Conservation (phyloP, 768 basidiomycete species). For the Sarcodon sp. region DNA sequence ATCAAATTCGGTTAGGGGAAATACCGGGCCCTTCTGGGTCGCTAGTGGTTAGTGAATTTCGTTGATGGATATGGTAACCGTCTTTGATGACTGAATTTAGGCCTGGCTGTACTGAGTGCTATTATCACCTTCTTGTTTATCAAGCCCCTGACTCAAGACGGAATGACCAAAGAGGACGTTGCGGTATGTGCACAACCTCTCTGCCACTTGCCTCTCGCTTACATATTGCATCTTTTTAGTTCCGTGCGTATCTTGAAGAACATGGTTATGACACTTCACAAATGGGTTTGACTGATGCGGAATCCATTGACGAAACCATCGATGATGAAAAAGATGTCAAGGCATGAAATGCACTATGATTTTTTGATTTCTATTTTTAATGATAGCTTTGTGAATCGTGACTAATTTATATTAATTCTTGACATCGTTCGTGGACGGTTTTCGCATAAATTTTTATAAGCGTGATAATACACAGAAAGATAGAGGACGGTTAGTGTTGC, state of each 20-base stretch:
- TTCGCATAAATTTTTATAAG: too few relatives aligned
- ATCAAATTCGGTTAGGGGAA: conserved; percentile 32
- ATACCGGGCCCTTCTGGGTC: conserved; percentile 83
- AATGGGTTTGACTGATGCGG: conserved; percentile 42
- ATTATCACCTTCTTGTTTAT: conserved; percentile 61
- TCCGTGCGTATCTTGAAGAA: conserved; percentile 70
- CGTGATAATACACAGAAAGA: neutral
- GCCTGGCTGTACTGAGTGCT: conserved; percentile 70
- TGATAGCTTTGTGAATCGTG: too few relatives aligned
- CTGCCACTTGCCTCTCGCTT: neutral
- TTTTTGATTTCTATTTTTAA: too few relatives aligned
- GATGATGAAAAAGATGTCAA: neutral
- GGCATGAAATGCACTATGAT: neutral
- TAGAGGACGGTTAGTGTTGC: conserved; percentile 12
- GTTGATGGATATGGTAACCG: neutral
- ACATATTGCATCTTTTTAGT: conserved; percentile 24
- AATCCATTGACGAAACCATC: conserved; percentile 2
- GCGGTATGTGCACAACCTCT: conserved; percentile 25
- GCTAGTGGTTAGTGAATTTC: conserved; percentile 40
- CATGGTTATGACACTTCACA: conserved; percentile 68
- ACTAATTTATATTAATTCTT: too few relatives aligned
- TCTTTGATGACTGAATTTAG: conserved; percentile 12
- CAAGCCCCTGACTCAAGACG: conserved; percentile 59
- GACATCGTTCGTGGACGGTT: too few relatives aligned
- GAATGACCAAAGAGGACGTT: conserved; percentile 67